A percentile compares a stretch with the other conserved stretches of the same genome.
Evolutionary conservation across 2,329 filamentous ascomycete species (phyloP).

Genomic region (Amauroascus verrucosus): DNA sequence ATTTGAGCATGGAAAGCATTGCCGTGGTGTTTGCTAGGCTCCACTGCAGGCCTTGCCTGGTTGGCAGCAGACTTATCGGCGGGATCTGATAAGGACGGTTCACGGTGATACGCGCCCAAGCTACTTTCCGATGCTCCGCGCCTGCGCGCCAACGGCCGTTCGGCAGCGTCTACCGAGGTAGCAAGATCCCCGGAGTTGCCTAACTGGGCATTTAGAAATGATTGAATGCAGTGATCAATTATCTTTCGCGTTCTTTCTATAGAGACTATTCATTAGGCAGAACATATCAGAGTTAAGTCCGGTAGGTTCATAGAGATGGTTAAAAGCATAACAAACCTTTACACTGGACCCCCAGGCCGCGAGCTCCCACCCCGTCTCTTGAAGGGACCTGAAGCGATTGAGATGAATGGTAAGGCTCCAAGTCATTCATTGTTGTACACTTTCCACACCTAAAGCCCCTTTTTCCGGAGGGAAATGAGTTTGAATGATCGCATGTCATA

Average conservation of each 20-base stretch:
- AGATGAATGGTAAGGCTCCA: conserved; percentile 41
- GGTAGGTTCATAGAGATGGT: background rate
- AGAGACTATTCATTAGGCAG: conserved; percentile 8
- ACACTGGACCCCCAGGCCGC: background rate
- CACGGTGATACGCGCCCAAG: background rate
- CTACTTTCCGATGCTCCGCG: conserved; percentile 4
- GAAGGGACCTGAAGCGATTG: conserved; percentile 1
- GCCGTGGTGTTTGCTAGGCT: background rate
- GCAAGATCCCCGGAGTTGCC: background rate
- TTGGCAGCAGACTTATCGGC: background rate
- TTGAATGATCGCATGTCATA: conserved; percentile 73
- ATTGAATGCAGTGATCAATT: conserved; percentile 11
- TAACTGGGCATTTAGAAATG: background rate
- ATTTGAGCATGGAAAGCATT: background rate
- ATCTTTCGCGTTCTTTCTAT: conserved; percentile 12
- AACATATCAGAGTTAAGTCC: background rate
- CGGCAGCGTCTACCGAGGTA: background rate
- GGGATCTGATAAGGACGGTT: background rate
- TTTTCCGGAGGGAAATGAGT: conserved; percentile 66
- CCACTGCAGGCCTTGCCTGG: background rate
- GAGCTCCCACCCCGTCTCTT: background rate
- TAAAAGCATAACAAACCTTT: background rate
- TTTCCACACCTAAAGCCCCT: conserved; percentile 71
- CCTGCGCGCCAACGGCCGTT: background rate
- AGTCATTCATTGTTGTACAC: conserved; percentile 75